A percentile compares a stretch with the other conserved stretches of the same genome.
phyloP scores from a whole-genome alignment of 768 basidiomycete genomes.

The Boletus insuetus region DNA sequence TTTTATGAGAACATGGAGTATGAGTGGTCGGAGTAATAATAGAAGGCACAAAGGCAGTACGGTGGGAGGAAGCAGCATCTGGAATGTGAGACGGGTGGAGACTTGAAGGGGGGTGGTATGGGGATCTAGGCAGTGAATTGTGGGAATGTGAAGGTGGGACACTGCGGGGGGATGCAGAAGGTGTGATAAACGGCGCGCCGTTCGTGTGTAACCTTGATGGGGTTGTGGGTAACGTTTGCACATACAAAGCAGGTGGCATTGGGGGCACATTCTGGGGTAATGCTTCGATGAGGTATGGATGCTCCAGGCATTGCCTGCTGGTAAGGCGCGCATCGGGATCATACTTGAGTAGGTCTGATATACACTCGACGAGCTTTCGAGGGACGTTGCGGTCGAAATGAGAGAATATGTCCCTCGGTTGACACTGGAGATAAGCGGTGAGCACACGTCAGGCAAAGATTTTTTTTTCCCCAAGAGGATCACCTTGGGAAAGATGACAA shows the following conservation, averaged over 20 bases:
- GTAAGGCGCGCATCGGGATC: conserved; percentile 87
- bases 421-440: conserved; percentile 41
- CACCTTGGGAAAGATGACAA: conserved; percentile 81
- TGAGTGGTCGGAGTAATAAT: conserved; percentile 30
- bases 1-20: conserved; percentile 32
- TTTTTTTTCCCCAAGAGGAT: neutral
- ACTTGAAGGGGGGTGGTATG: conserved; percentile 39
- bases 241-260: conserved; percentile 51
- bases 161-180: conserved; percentile 42
- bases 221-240: conserved; percentile 37
- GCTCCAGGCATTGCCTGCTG: conserved; percentile 81
- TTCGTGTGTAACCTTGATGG: conserved; percentile 37
- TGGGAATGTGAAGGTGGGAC: conserved; percentile 51
- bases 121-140: conserved; percentile 37
- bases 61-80: conserved; percentile 50
- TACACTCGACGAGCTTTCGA: conserved; percentile 82
- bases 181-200: conserved; percentile 37
- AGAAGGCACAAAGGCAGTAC: conserved; percentile 49
- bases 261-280: conserved; percentile 63
- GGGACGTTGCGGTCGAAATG: conserved; percentile 82
- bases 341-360: conserved; percentile 87
- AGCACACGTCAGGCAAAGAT: neutral
- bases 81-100: conserved; percentile 42
- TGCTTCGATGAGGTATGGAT: conserved; percentile 86
- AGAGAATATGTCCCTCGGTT: conserved; percentile 62